These are phyloP conservation scores for Phytopythium vexans DNA, from an alignment of 352 stramenopile genomes.

Conservation along the genomic window DNA sequence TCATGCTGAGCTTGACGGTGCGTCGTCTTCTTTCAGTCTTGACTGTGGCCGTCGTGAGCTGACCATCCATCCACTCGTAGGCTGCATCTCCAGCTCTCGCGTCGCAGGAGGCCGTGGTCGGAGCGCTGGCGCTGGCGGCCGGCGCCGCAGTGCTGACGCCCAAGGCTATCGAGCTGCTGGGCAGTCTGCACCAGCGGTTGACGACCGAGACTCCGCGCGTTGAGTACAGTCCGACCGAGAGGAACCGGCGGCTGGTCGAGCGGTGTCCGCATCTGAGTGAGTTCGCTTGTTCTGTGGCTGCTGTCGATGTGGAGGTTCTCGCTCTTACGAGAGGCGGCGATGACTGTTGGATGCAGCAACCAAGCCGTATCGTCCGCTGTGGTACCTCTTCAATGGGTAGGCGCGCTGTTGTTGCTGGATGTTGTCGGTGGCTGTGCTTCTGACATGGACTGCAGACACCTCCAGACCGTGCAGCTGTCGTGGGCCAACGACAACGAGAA, in stretches of 20 bases:
- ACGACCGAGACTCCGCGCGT: slow-evolving; percentile 39
- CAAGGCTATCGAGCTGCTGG: slow-evolving; percentile 11
- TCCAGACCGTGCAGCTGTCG: slow-evolving; percentile 55
- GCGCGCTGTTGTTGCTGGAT: slow-evolving; percentile 6
- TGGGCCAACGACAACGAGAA: slow-evolving; percentile 25
- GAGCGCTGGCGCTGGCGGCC: slow-evolving; percentile 11
- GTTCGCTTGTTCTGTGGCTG: slow-evolving; percentile 4
- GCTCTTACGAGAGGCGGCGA: not conserved
- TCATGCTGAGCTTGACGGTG: no score
- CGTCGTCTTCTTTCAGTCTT: no score
- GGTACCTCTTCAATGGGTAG: slow-evolving; percentile 52
- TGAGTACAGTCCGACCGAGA: slow-evolving; percentile 29
- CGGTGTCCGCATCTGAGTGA: slow-evolving; percentile 40
- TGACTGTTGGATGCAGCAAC: slow-evolving; percentile 13
- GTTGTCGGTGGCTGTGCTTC: not conserved
- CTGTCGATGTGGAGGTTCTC: not conserved
- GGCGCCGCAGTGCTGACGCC: slow-evolving; percentile 13
- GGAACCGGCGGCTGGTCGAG: slow-evolving; percentile 33
- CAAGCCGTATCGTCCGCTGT: slow-evolving; percentile 49
- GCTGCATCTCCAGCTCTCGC: slow-evolving; percentile 7
- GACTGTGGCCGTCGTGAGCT: slow-evolving; percentile 4
- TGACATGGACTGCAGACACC: slow-evolving; percentile 18
- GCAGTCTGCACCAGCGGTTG: slow-evolving; percentile 27
- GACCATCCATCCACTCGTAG: not conserved
- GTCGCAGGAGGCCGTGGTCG: slow-evolving; percentile 3